Conservation (phyloP, 768 basidiomycete genomes). For the Phylloporus scabripes region DNA sequence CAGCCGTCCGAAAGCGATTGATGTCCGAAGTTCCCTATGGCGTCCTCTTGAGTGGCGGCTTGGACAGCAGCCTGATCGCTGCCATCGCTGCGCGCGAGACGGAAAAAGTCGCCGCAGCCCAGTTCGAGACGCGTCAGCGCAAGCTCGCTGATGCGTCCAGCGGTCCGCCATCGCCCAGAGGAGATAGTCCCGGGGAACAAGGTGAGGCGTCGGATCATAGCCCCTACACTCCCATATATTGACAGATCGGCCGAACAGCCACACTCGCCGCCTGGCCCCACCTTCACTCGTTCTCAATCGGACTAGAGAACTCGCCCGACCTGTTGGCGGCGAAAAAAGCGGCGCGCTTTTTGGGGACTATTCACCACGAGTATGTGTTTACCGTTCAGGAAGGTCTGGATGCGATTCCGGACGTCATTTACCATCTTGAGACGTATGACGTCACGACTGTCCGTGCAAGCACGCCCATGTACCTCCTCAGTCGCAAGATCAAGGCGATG, state of each 20-base stretch:
- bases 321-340: slow-evolving; percentile 90
- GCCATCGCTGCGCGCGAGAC: slow-evolving; percentile 93
- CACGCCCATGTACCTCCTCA: slow-evolving; percentile 98
- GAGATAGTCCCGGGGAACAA: slow-evolving; percentile 43
- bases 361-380: slow-evolving; percentile 97
- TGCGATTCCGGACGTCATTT: slow-evolving; percentile 94
- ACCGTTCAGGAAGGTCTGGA: slow-evolving; percentile 98
- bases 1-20: slow-evolving; percentile 86
- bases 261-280: slow-evolving; percentile 89
- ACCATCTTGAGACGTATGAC: slow-evolving; percentile 98
- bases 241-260: slow-evolving; percentile 34
- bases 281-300: slow-evolving; percentile 96
- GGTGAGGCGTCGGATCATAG: slow-evolving; percentile 36
- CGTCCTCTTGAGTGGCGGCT: slow-evolving; percentile 89
- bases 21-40: slow-evolving; percentile 99
- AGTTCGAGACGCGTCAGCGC: slow-evolving; percentile 63
- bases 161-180: slow-evolving; percentile 53
- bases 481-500: slow-evolving; percentile 98
- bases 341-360: slow-evolving; percentile 88
- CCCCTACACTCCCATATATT: not conserved
- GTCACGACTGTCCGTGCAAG: slow-evolving; percentile 97
- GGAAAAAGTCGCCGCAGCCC: slow-evolving; percentile 80
- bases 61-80: slow-evolving; percentile 95
- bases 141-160: slow-evolving; percentile 49
- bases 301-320: slow-evolving; percentile 92